Conservation (phyloP, 257 asterid genomes). For the Galeopsis tetrahit region DNA sequence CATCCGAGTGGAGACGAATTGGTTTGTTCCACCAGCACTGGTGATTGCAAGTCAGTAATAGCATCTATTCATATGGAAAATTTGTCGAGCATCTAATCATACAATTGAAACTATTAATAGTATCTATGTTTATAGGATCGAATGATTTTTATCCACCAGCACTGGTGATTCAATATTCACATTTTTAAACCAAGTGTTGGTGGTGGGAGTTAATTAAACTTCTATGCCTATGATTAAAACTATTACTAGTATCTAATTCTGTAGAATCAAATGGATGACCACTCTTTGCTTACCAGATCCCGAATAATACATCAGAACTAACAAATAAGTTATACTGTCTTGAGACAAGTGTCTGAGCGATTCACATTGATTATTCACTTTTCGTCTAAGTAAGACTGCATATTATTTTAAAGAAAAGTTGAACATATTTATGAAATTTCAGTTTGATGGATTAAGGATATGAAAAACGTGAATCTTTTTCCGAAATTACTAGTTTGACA, state of each 20-base stretch:
- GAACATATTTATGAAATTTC: background rate
- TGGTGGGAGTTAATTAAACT: background rate
- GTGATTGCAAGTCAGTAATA: conserved; percentile 86
- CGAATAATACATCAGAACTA: background rate
- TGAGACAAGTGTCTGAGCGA: background rate
- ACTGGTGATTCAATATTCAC: background rate
- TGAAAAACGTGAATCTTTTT: background rate
- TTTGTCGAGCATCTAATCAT: background rate
- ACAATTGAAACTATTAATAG: background rate
- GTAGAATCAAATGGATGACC: background rate
- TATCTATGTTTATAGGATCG: background rate
- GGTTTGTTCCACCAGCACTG: conserved; percentile 84
- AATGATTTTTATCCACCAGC: background rate
- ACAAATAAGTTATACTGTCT: background rate
- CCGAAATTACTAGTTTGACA: background rate
- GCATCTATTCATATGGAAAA: background rate
- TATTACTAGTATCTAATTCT: background rate
- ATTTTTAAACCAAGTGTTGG: background rate
- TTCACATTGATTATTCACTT: background rate
- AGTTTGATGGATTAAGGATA: conserved; percentile 4
- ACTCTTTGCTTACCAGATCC: background rate
- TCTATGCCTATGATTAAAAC: background rate
- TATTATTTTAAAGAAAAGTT: background rate
- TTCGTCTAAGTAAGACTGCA: background rate
- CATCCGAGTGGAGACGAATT: conserved; percentile 86